A percentile compares a stretch with the other conserved stretches of the same genome.
Evolutionary conservation across 768 basidiomycete genomes (phyloP).

Genomic region (Lactarius tabidus): DNA sequence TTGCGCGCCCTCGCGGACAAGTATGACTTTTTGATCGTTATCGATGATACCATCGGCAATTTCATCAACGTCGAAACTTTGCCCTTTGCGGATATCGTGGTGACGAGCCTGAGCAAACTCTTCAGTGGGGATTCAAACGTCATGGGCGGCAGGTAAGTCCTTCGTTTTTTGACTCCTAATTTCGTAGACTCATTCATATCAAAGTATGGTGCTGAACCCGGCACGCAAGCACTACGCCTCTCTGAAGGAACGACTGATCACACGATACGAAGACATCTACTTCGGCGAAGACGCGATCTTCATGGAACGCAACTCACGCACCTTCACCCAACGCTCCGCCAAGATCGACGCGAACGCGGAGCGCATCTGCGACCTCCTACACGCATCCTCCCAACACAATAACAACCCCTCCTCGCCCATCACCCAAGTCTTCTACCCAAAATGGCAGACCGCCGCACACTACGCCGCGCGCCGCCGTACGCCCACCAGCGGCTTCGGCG

Average conservation of each 20-base stretch:
- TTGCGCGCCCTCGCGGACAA: slow-evolving; percentile 80
- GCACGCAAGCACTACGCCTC: slow-evolving; percentile 58
- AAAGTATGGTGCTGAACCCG: slow-evolving; percentile 86
- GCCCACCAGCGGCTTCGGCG: slow-evolving; percentile 52
- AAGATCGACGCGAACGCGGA: slow-evolving; percentile 81
- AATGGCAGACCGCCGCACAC: slow-evolving; percentile 65
- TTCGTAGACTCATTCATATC: background rate
- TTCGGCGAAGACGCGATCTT: slow-evolving; percentile 90
- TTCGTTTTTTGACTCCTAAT: background rate
- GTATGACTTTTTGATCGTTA: slow-evolving; percentile 80
- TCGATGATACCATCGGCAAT: slow-evolving; percentile 95
- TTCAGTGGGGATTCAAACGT: slow-evolving; percentile 95
- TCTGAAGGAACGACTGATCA: slow-evolving; percentile 57
- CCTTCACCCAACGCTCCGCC: slow-evolving; percentile 73
- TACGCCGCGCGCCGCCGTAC: slow-evolving; percentile 62
- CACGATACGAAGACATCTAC: slow-evolving; percentile 77
- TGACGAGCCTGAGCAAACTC: slow-evolving; percentile 88
- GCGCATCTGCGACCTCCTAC: slow-evolving; percentile 75
- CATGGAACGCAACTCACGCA: slow-evolving; percentile 97
- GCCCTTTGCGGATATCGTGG: slow-evolving; percentile 83
- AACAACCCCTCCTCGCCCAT: slow-evolving; percentile 34
- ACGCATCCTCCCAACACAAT: slow-evolving; percentile 46
- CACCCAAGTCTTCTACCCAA: slow-evolving; percentile 88
- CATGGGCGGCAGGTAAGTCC: slow-evolving; percentile 92
- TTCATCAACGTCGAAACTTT: slow-evolving; percentile 90